phyloP scores from a whole-genome alignment of 202 grass and related monocot species.

The Zizania palustris region DNA sequence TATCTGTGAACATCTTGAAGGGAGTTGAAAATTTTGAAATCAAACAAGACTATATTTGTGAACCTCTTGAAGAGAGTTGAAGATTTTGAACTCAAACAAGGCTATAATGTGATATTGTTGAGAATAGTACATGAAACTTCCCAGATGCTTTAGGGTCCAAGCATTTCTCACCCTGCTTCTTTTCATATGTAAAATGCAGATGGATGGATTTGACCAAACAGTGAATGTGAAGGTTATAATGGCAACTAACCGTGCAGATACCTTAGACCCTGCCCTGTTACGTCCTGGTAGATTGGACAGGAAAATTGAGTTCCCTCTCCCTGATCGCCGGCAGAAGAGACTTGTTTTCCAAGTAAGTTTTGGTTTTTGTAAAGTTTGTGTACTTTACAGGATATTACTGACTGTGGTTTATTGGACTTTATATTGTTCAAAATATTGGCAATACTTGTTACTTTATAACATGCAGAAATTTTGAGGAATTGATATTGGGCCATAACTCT shows the following conservation, averaged over 20 bases:
- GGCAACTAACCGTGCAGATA: conserved; percentile 89
- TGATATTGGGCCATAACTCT: neutral
- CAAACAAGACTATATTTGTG: neutral
- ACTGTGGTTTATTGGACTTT: neutral
- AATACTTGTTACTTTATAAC: neutral
- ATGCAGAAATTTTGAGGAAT: neutral
- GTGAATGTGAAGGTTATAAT: conserved; percentile 98
- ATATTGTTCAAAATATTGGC: neutral
- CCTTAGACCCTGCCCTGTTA: conserved; percentile 84
- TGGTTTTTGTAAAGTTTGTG: neutral
- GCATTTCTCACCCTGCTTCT: neutral
- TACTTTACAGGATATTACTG: neutral
- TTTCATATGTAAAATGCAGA: conserved; percentile 49
- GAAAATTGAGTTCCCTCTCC: conserved; percentile 94
- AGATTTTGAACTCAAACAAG: neutral
- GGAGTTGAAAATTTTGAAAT: neutral
- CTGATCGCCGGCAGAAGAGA: conserved; percentile 86
- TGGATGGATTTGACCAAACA: conserved; percentile 97
- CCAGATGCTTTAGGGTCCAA: neutral
- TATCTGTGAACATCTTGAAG: neutral
- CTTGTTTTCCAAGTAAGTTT: conserved; percentile 85
- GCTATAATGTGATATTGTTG: neutral
- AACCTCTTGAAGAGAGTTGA: neutral
- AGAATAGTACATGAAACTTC: neutral
- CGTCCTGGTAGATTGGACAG: conserved; percentile 88